These are phyloP conservation scores for Myrmaecium sp. DNA, from an alignment of 2,329 filamentous ascomycete species.

Conservation along the genomic window DNA sequence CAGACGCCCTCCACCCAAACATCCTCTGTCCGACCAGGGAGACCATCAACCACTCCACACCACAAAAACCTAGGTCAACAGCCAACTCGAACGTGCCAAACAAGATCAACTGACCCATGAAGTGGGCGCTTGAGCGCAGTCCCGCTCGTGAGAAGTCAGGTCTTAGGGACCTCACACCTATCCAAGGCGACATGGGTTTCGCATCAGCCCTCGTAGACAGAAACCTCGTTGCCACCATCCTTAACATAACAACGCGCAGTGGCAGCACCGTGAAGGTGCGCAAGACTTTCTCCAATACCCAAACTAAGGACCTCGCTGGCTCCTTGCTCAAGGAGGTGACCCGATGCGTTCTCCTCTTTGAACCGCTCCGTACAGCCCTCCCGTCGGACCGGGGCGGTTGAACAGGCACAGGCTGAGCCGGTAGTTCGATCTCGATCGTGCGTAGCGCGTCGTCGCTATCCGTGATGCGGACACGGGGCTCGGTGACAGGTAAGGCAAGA, in stretches of 20 bases:
- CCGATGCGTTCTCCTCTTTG: no score
- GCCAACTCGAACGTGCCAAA: slow-evolving; percentile 15
- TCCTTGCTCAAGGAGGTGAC: no score
- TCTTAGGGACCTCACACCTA: not conserved
- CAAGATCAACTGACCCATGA: slow-evolving; percentile 16
- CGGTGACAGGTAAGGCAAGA: no score
- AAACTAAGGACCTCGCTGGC: no score
- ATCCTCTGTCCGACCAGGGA: slow-evolving; percentile 12
- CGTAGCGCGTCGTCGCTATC: no score
- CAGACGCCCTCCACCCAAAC: slow-evolving; percentile 22
- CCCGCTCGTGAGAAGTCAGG: slow-evolving; percentile 1
- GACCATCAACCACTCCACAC: slow-evolving; percentile 15
- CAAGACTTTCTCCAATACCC: slow-evolving; percentile 5
- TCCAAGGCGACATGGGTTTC: not conserved
- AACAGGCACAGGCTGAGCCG: no score
- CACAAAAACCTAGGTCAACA: slow-evolving; percentile 18
- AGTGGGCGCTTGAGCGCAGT: slow-evolving; percentile 8
- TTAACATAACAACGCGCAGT: slow-evolving; percentile 6
- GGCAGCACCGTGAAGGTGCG: slow-evolving; percentile 11
- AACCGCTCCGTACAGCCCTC: no score
- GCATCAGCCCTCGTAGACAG: no score
- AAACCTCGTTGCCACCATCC: slow-evolving; percentile 1
- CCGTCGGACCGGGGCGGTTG: no score
- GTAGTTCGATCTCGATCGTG: no score
- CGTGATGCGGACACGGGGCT: no score